These are phyloP conservation scores for Arthrobotrys pseudoclavata DNA, from an alignment of 2,329 filamentous ascomycete genomes.

Conservation along the genomic window DNA sequence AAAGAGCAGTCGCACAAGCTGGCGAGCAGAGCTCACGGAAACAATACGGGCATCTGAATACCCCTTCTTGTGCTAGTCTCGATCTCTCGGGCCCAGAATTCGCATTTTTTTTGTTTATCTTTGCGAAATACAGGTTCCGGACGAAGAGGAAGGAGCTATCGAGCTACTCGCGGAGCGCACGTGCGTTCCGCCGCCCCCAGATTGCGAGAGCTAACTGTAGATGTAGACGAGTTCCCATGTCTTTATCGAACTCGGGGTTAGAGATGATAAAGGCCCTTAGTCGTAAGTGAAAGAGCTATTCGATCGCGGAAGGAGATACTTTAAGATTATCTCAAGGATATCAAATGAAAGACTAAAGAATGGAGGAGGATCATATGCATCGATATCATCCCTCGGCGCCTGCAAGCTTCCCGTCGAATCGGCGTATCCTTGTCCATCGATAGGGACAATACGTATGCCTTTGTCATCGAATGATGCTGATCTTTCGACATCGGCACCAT, in stretches of 20 bases:
- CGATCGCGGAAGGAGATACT: constrained; percentile 38
- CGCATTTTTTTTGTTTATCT: not conserved
- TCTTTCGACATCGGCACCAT: not conserved
- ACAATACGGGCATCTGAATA: constrained; percentile 41
- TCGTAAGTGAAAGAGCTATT: constrained; percentile 40
- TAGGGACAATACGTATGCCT: not conserved
- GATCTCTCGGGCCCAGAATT: not conserved
- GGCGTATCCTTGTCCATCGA: constrained; percentile 1
- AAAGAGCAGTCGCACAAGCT: constrained; percentile 22
- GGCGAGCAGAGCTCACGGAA: constrained; percentile 27
- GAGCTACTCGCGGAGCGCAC: constrained; percentile 17
- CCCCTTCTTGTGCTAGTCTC: not conserved
- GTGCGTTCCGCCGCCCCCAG: not conserved
- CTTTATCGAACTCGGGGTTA: not conserved
- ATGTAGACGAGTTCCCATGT: not conserved
- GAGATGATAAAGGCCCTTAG: constrained; percentile 25
- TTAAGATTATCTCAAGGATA: constrained; percentile 25
- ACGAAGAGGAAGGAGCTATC: constrained; percentile 7
- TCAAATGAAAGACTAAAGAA: constrained; percentile 40
- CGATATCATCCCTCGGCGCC: too few relatives aligned
- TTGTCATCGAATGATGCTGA: not conserved
- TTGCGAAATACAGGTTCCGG: not conserved
- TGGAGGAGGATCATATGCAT: constrained; percentile 5
- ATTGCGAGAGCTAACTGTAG: not conserved
- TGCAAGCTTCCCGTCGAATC: not conserved